These are phyloP conservation scores for Annulohypoxylon bovei DNA, from an alignment of 495 filamentous ascomycete genomes.

Conservation along the genomic window DNA sequence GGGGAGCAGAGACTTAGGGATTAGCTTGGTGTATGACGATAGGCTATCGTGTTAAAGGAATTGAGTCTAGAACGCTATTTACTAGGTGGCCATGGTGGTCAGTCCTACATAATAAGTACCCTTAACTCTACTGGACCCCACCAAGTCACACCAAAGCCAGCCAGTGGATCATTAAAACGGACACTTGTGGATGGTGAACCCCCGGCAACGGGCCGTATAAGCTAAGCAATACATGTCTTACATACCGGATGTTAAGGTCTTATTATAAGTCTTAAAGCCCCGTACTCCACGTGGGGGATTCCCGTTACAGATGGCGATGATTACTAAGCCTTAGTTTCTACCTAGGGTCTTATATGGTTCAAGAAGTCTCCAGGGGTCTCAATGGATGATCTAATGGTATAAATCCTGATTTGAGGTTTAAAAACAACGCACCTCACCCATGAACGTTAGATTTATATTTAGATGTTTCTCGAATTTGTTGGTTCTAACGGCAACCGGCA, in stretches of 20 bases:
- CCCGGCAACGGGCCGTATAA: constrained; percentile 1
- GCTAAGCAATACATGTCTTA: constrained; percentile 1
- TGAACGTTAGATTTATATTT: not conserved
- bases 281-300: constrained; percentile 4
- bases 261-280: not conserved
- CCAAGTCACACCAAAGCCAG: not conserved
- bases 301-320: not conserved
- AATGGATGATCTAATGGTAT: not conserved
- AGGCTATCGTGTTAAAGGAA: not conserved
- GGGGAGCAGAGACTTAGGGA: not conserved
- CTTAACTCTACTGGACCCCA: not conserved
- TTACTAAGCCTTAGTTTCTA: not conserved
- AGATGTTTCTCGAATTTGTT: not conserved
- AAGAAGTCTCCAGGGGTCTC: not conserved
- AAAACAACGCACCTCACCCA: not conserved
- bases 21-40: not conserved
- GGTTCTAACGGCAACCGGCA: not conserved
- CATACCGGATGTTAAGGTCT: not conserved
- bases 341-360: not conserved
- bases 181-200: not conserved
- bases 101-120: not conserved
- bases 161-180: not conserved
- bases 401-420: not conserved
- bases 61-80: not conserved
- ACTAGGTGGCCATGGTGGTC: too few species aligned